Evolutionary conservation across 257 asterid species (phyloP).

Genomic region (Ilex asprella): DNA sequence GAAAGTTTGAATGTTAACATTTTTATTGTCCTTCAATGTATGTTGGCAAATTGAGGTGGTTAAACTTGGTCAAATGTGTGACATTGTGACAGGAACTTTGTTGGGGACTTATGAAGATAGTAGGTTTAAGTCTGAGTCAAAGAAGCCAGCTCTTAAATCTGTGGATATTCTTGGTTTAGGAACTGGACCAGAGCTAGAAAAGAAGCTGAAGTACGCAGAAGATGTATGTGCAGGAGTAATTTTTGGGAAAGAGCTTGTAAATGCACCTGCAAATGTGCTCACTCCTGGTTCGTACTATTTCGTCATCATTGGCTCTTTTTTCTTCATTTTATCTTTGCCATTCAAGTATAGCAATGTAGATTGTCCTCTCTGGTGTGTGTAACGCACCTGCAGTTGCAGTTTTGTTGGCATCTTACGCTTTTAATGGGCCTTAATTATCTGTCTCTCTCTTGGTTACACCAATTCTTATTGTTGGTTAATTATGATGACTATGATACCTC

Average conservation of each 20-base stretch:
- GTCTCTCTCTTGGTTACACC: no score
- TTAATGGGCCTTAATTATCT: no score
- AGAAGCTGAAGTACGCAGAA: conserved; percentile 72
- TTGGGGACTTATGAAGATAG: conserved; percentile 81
- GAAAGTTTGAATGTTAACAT: conserved; percentile 1
- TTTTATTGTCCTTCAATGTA: not conserved
- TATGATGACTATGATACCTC: conserved; percentile 14
- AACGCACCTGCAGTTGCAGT: no score
- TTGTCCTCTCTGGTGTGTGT: no score
- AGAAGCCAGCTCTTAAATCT: conserved; percentile 52
- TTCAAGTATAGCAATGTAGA: no score
- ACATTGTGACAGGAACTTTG: conserved; percentile 50
- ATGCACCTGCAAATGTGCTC: conserved; percentile 95
- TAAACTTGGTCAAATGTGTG: conserved; percentile 12
- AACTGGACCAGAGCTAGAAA: conserved; percentile 78
- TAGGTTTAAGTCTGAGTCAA: conserved; percentile 83
- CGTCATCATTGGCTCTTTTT: not conserved
- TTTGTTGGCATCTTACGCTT: no score
- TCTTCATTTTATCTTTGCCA: not conserved
- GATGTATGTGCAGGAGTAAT: conserved; percentile 76
- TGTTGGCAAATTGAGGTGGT: not conserved
- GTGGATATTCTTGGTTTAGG: conserved; percentile 94
- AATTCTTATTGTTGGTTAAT: not conserved
- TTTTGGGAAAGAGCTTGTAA: conserved; percentile 80
- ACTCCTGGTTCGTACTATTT: conserved; percentile 75